These are phyloP conservation scores for Helminthosporium solani DNA, from an alignment of 2,329 filamentous ascomycete species.

Conservation along the genomic window DNA sequence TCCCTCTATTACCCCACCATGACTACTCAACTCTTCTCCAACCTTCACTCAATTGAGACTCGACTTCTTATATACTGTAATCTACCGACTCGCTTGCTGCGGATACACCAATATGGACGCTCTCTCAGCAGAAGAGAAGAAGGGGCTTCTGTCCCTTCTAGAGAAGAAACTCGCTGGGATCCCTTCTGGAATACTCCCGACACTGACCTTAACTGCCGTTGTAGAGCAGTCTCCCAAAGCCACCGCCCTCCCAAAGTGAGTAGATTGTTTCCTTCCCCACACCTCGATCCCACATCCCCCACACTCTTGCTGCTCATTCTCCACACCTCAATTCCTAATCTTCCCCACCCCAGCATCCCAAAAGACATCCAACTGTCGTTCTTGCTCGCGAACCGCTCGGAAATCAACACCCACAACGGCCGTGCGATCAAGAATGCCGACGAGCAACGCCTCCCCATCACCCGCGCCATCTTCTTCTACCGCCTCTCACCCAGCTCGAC, in stretches of 20 bases:
- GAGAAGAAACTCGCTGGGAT: neutral
- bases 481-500: constrained; percentile 9
- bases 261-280: neutral
- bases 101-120: neutral
- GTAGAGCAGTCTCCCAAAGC: constrained; percentile 7
- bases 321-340: neutral
- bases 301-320: too few relatives aligned
- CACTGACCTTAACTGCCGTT: constrained; percentile 14
- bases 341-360: constrained; percentile 14
- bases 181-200: constrained; percentile 6
- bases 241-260: constrained; percentile 9
- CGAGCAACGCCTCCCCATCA: constrained; percentile 13
- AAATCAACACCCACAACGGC: constrained; percentile 5
- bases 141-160: neutral
- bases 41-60: too few relatives aligned
- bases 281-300: neutral
- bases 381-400: constrained; percentile 18
- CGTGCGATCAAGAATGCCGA: constrained; percentile 13
- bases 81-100: too few relatives aligned
- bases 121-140: neutral
- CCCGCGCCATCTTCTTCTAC: constrained; percentile 26
- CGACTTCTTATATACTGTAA: too few relatives aligned
- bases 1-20: too few relatives aligned
- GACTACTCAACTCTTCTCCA: too few relatives aligned
- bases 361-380: constrained; percentile 21